Evolutionary conservation across 176 grass and related monocot genomes (phyloP), one percentile per base, ranked within the genome.

Genomic region (Oryza meyeriana): DNA sequence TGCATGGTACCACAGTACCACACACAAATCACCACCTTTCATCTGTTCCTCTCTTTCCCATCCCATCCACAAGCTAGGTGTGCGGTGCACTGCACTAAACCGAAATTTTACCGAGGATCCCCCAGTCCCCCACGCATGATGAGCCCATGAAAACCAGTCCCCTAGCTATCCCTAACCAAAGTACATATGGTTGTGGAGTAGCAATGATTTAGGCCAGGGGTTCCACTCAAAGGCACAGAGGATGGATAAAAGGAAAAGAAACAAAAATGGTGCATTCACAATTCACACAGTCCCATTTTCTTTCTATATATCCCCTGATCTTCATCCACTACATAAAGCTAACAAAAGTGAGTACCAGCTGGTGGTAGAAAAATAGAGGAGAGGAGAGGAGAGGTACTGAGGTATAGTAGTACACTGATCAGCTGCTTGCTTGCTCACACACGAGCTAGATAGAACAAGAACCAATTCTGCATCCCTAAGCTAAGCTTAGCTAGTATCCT

Each of bases 81-180:
- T 36, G n/a, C n/a, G 35, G 50, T 29, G 31, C 35, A 36, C 35
- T 52, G 30, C 55, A 77, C 76, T 36, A 75, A 44, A 7, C 52
- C 24, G 47, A 24, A 36, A 31, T 64, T 52, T 75, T 64, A 55
- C 80, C 45, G 34, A 68, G 18, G 10, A 84, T 77, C 87, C 47
- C 36, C 55, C 70, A 29, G 7, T 20, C 34, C 7, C 78, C 16
- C 61, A 18, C 62, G 13, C 62, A 83, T 84, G 84, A 75, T 75
- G 84, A 86, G 69, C 18, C 62, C 80, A 90, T 74, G 88, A 79
- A 76, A 76, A 64, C 36, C 78, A 72, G 22, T 71, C 27, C 64
- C 34, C 72, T 48, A 47, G 8, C 61, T 75, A 58, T 34, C 52
- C 57, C 41, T 69, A 57, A 58, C 78, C 71, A 8, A 87, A 84